Evolutionary conservation across 441 rosid genomes (phyloP), one percentile per base, ranked within the genome.

Genomic region (Eutrema salsugineum): DNA sequence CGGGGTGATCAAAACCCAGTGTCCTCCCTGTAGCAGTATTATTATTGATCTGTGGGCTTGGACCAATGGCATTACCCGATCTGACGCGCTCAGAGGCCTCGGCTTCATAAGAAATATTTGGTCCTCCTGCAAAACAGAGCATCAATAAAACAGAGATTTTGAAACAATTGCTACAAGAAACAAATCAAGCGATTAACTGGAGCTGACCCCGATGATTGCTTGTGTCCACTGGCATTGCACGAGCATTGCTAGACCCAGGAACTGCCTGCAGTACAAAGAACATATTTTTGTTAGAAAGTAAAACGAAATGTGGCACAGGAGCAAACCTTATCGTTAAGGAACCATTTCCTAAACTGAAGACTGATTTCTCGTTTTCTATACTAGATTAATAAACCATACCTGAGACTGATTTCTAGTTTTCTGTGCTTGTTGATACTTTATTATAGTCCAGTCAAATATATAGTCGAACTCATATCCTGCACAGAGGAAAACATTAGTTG

Each of bases 401-500:
- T 82, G 86, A 59, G 84, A 83, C 68, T 80, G 90, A 40, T 77
- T 71, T 82, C 81, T 87, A 40, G 63, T 74, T 83, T 82, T 90
- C 64, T 90, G 97, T 16, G 94, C 72, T 78, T 90, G 97, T 74
- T 90, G 91, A 76, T 88, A 85, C 87, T 92, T 92, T n/a, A 90
- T 85, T 57, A 92, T 86, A 36, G 96, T 92, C 97, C 97, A 92
- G 84, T 92, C 97, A 83, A 88, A 92, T 48, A 90, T 76, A 64
- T 83, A 86, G 81, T 92, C 96, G 71, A 82, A 90, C 70, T 84
- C 89, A 79, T 77, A 87, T 32, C 93, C 98, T 92, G 84, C 42
- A 49, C 71, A 8, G 59, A 70, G 49, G 28, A 27, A 60, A 32
- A 43, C 1, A 2, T 80, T 77, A 28, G 77, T 70, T 0, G 72